A percentile compares a stretch with the other conserved stretches of the same genome.
Conservation (phyloP, 1,139 yeast genomes). For the Suhomyces maxii region DNA sequence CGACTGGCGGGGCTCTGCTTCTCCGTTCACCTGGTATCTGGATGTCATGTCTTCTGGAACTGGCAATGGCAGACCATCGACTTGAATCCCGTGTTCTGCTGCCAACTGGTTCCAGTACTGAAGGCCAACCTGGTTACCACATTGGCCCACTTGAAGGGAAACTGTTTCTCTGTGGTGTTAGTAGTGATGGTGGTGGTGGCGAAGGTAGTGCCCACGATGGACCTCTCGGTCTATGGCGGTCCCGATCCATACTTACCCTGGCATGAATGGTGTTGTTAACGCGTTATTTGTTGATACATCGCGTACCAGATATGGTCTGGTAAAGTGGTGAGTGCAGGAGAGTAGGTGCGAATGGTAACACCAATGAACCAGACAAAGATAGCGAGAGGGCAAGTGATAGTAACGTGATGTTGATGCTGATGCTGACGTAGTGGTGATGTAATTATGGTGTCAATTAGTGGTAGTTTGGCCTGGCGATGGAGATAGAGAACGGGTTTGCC, state of each 20-base stretch:
- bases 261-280: constrained; percentile 5
- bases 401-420: too few relatives aligned
- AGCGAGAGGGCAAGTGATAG: too few relatives aligned
- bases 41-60: constrained; percentile 11
- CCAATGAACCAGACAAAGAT: too few relatives aligned
- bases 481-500: too few relatives aligned
- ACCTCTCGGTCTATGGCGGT: too few relatives aligned
- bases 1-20: not conserved
- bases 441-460: too few relatives aligned
- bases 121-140: constrained; percentile 95
- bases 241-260: constrained; percentile 10
- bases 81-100: constrained; percentile 77
- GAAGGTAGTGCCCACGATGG: too few relatives aligned
- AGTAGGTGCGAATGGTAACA: too few relatives aligned
- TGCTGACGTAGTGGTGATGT: too few relatives aligned
- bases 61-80: constrained; percentile 59
- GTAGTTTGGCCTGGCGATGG: too few relatives aligned
- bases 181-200: constrained; percentile 15
- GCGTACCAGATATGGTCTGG: not conserved
- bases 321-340: too few relatives aligned
- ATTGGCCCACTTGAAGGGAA: constrained; percentile 68
- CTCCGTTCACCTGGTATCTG: constrained; percentile 10
- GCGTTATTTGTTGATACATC: constrained; percentile 1
- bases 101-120: constrained; percentile 93
- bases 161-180: constrained; percentile 42